Evolutionary conservation across 169 alveolate species (phyloP).

Genomic region (Plasmodium relictum): DNA sequence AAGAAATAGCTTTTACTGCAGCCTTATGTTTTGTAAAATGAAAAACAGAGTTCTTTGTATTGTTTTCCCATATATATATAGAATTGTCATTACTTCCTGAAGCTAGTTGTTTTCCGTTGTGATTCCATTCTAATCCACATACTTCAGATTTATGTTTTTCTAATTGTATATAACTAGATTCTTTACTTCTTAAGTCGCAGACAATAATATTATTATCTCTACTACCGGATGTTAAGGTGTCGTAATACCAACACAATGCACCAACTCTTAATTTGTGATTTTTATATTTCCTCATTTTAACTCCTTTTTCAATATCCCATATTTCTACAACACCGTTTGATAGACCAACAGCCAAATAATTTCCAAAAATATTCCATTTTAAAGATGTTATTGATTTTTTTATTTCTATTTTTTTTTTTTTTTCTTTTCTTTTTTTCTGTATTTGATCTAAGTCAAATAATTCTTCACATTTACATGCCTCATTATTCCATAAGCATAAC

Average conservation of each 20-base stretch:
- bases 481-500: conserved; percentile 87
- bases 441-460: conserved; percentile 18
- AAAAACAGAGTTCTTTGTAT: conserved; percentile 86
- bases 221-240: conserved; percentile 92
- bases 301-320: conserved; percentile 82
- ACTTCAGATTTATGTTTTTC: conserved; percentile 92
- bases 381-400: conserved; percentile 87
- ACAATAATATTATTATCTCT: conserved; percentile 89
- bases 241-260: conserved; percentile 90
- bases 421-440: conserved; percentile 1
- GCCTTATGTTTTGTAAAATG: conserved; percentile 91
- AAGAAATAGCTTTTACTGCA: conserved; percentile 96
- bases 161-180: conserved; percentile 80
- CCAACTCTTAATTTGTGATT: conserved; percentile 95
- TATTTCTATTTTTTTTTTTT: conserved; percentile 63
- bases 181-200: conserved; percentile 89
- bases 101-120: conserved; percentile 92
- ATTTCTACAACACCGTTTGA: conserved; percentile 91
- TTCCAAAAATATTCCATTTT: conserved; percentile 91
- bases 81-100: conserved; percentile 97
- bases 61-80: conserved; percentile 92
- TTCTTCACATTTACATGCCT: conserved; percentile 25
- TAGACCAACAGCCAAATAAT: conserved; percentile 91
- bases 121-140: conserved; percentile 93
- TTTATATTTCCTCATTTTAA: conserved; percentile 78